Evolutionary conservation across 2,329 filamentous ascomycete species (phyloP), one percentile per base, ranked within the genome.

Genomic region (Beauveria asiatica): DNA sequence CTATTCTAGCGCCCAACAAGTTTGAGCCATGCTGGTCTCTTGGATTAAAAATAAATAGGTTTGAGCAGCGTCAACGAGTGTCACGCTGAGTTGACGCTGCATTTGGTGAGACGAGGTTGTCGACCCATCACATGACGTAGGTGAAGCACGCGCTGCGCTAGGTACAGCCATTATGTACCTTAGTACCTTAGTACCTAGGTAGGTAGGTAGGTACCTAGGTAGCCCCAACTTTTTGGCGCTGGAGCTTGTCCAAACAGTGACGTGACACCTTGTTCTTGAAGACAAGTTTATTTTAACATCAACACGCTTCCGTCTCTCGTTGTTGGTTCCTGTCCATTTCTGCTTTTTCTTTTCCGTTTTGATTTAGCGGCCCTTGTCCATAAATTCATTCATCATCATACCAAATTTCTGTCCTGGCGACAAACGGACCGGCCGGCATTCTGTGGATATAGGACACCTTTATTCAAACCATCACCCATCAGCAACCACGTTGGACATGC

Each of bases 71-170:
- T 21, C 9, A 46, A 17, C 11, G 21, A 46, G 23, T 16, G 11
- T 13, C 23, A 25, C 5, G 3, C 19, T 46, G 21, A 5, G 3
- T 11, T 8, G 44, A 21, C 44, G 13, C 11, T 7, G 49, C 5
- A 11, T 30, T 39, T 37, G 30, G 30, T 37, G 48, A 17, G 30
- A 21, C 30, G 16, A 54, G 51, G n/a, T 30, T 33, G 11, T 17
- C 46, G 37, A 50, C 55, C 60, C 62, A 62, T 65, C 63, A 65
- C 63, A 65, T 65, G 63, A 65, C 63, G 63, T 65, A 65, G 57
- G 44, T 57, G 53, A 25, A 33, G 61, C 61, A 62, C 58, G 60
- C 51, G 56, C 30, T 37, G 33, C 33, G 33, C 33, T 37, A 37
- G 5, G 23, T 9, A n/a, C n/a, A n/a, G n/a, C n/a, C n/a, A n/a